A percentile compares a stretch with the other conserved stretches of the same genome.
These are phyloP conservation scores for Uronychia binucleata DNA, from an alignment of 73 alveolate genomes.

Conservation along the genomic window DNA sequence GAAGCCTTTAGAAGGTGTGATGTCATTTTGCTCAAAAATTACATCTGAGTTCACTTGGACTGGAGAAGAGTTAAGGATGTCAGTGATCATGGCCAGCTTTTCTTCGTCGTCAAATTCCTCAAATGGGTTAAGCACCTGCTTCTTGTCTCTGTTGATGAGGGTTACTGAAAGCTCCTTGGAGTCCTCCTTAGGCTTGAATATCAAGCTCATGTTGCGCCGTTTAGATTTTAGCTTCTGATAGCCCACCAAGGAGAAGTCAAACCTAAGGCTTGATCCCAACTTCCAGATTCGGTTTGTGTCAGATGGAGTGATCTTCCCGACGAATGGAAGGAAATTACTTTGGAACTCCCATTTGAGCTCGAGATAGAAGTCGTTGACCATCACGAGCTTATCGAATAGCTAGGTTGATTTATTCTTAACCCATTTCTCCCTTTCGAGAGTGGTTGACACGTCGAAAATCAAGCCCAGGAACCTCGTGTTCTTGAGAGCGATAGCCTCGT, in stretches of 20 bases:
- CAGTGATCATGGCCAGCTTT: slow-evolving; percentile 75
- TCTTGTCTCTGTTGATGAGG: slow-evolving; percentile 59
- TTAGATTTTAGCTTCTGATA: slow-evolving; percentile 65
- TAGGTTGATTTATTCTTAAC: slow-evolving; percentile 40
- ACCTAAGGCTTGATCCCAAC: slow-evolving; percentile 68
- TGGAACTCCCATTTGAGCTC: slow-evolving; percentile 90
- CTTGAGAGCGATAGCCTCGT: slow-evolving; percentile 76
- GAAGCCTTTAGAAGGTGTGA: slow-evolving; percentile 48
- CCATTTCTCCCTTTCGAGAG: slow-evolving; percentile 61
- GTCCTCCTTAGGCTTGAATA: slow-evolving; percentile 64
- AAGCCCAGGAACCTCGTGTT: slow-evolving; percentile 74
- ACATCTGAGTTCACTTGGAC: slow-evolving; percentile 65
- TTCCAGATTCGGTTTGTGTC: slow-evolving; percentile 87
- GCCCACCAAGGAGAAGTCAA: slow-evolving; percentile 86
- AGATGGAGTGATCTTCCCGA: slow-evolving; percentile 79
- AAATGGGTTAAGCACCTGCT: slow-evolving; percentile 70
- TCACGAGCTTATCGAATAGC: slow-evolving; percentile 47
- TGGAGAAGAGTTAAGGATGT: slow-evolving; percentile 80
- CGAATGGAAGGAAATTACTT: slow-evolving; percentile 77
- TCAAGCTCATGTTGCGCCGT: slow-evolving; percentile 73
- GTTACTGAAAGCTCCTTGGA: slow-evolving; percentile 12
- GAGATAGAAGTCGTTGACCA: slow-evolving; percentile 78
- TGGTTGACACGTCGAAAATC: slow-evolving; percentile 70
- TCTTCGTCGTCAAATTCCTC: slow-evolving; percentile 89
- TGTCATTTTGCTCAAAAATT: slow-evolving; percentile 47